Conservation (phyloP, 2,329 filamentous ascomycete species). For the Polytolypa hystricis region DNA sequence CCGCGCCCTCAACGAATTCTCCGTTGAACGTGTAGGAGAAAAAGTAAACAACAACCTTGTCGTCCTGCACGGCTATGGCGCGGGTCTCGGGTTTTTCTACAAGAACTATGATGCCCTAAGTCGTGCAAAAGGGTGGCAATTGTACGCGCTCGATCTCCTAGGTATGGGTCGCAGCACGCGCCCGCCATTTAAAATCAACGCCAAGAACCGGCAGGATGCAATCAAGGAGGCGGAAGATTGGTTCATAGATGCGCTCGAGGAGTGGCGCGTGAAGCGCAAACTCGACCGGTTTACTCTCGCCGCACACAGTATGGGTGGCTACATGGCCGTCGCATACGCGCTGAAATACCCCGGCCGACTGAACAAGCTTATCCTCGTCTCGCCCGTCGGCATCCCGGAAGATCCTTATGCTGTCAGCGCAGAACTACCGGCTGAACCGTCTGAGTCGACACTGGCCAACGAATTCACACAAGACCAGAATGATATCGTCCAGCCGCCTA, state of each 20-base stretch:
- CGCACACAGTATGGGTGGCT: slow-evolving; percentile 87
- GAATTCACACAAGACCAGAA: slow-evolving; percentile 70
- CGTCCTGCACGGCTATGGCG: slow-evolving; percentile 94
- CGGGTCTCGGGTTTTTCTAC: slow-evolving; percentile 94
- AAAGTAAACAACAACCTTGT: slow-evolving; percentile 74
- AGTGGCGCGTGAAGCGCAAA: slow-evolving; percentile 81
- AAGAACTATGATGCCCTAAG: slow-evolving; percentile 90
- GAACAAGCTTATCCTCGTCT: slow-evolving; percentile 92
- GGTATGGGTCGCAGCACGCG: slow-evolving; percentile 86
- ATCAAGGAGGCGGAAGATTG: slow-evolving; percentile 84
- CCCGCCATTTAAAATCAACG: slow-evolving; percentile 71
- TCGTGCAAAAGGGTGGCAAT: slow-evolving; percentile 66
- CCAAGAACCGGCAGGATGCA: slow-evolving; percentile 68
- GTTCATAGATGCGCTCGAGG: slow-evolving; percentile 93
- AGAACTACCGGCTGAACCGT: slow-evolving; percentile 66
- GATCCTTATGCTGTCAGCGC: slow-evolving; percentile 81
- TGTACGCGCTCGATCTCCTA: slow-evolving; percentile 89
- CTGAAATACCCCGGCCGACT: slow-evolving; percentile 90
- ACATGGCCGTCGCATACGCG: slow-evolving; percentile 88
- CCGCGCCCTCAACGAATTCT: slow-evolving; percentile 84
- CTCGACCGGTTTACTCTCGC: slow-evolving; percentile 89
- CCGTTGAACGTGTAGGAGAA: slow-evolving; percentile 72
- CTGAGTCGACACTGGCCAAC: slow-evolving; percentile 59
- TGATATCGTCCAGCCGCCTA: slow-evolving; percentile 20
- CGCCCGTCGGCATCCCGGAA: slow-evolving; percentile 87